Conservation (phyloP, 768 basidiomycete genomes). For the Lyophyllum decastes region DNA sequence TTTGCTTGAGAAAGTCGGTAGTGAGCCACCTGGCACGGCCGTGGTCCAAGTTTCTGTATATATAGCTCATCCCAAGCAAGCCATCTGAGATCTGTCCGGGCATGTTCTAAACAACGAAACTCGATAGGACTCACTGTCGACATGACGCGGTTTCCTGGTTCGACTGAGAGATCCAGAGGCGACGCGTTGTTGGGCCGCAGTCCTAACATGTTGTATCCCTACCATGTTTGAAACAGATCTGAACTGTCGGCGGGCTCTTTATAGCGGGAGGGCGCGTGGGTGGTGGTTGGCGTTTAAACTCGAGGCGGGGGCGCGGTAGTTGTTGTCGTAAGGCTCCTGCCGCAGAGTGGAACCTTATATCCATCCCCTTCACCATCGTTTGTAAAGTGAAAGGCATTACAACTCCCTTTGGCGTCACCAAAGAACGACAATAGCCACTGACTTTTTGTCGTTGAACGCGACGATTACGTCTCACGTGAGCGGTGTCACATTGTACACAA, state of each 20-base stretch:
- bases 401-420: not conserved
- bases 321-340: not conserved
- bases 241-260: not conserved
- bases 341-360: not conserved
- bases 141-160: conserved; percentile 10
- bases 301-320: not conserved
- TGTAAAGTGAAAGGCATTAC: not conserved
- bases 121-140: conserved; percentile 6
- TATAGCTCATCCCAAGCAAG: not conserved
- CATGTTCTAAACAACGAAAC: not conserved
- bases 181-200: not conserved
- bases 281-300: not conserved
- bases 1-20: not conserved
- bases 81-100: not conserved
- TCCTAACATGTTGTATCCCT: not conserved
- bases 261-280: not conserved
- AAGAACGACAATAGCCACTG: not conserved
- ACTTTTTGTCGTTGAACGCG: not conserved
- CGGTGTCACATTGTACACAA: not conserved
- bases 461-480: not conserved
- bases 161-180: not conserved
- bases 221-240: not conserved
- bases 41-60: not conserved
- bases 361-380: not conserved
- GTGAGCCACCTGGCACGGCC: not conserved